Conservation (phyloP, 2,329 filamentous ascomycete species). For the Paecilomyces sp. region DNA sequence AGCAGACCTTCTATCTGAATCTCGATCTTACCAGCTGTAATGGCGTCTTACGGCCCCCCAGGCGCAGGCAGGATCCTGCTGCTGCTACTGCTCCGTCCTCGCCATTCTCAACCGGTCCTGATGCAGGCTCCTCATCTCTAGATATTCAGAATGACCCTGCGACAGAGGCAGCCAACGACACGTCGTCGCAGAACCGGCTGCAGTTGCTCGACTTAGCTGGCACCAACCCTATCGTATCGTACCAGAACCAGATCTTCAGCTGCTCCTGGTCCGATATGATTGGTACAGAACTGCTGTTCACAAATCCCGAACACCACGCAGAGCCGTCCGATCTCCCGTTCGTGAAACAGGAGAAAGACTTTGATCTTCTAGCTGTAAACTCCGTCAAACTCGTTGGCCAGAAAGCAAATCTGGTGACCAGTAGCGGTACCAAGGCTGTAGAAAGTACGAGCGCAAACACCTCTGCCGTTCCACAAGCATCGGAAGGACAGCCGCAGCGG, state of each 20-base stretch:
- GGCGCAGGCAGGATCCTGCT: constrained; percentile 16
- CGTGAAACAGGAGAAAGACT: constrained; percentile 36
- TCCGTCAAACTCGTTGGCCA: constrained; percentile 63
- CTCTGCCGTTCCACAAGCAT: background rate
- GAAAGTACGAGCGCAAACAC: background rate
- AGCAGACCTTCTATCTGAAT: constrained; percentile 52
- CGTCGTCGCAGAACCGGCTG: constrained; percentile 39
- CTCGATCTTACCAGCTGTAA: constrained; percentile 48
- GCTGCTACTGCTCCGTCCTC: constrained; percentile 1
- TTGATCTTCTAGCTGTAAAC: constrained; percentile 67
- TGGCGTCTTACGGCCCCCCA: constrained; percentile 27
- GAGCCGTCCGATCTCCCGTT: constrained; percentile 42
- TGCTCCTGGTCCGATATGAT: constrained; percentile 77
- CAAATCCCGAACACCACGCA: constrained; percentile 36
- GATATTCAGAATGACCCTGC: constrained; percentile 24
- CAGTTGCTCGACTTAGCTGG: constrained; percentile 82
- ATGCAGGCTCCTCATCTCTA: background rate
- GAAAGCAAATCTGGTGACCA: constrained; percentile 53
- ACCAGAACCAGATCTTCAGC: constrained; percentile 69
- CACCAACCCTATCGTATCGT: constrained; percentile 67
- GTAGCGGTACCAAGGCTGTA: constrained; percentile 9
- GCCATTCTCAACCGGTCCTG: constrained; percentile 9
- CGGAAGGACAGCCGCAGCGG: constrained; percentile 2
- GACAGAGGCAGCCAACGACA: constrained; percentile 30
- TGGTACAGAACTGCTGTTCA: constrained; percentile 76